Evolutionary conservation across 768 basidiomycete genomes (phyloP), one percentile per base, ranked within the genome.

Genomic region (Russula virescens): DNA sequence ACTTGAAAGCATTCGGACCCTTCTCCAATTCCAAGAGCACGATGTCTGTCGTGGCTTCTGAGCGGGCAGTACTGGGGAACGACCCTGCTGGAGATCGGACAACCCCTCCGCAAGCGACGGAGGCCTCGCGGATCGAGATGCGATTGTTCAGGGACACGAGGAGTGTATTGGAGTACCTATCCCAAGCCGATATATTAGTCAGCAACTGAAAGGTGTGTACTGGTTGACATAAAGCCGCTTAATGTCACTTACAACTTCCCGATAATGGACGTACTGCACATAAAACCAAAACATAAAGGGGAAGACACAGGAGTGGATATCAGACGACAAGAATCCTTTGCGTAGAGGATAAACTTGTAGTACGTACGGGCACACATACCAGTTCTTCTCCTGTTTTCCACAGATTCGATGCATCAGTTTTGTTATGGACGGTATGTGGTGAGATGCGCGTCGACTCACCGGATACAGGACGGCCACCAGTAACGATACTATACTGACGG

Each of bases 141-240:
- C 63, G 63, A 26, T 64, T 64, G 49, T 71, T 71, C 62, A 72
- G 64, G 3, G 68, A 50, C 43, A 71, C 68, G 31, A 72, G 69
- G 21, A 72, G 63, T 0, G 71, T 72, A 61, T 72, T 72, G 18
- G 71, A 66, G 55, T 66, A 68, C 13, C 62, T 63, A 35, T 48
- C 45, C 38, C 38, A 38, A 40, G 16, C 3, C 23, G 21, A 13
- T 34, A 3, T 35, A 14, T 2, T 26, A 38, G 50, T 43, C 38
- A 52, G 40, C 6, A 8, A 18, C 9, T 43, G 42, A 45, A 35
- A 23, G 19, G 42, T 5, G 9, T 3, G 1, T 8, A 18, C 10
- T 11, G 25, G 11, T 7, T 3, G 28, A 31, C 21, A n/a, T 26
- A 26, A 31, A 34, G 25, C 25, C 49, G 43, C 38, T 47, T 45